Base-by-base conservation (phyloP, 108 stramenopile genomes). In the Fragilaria radians region DNA sequence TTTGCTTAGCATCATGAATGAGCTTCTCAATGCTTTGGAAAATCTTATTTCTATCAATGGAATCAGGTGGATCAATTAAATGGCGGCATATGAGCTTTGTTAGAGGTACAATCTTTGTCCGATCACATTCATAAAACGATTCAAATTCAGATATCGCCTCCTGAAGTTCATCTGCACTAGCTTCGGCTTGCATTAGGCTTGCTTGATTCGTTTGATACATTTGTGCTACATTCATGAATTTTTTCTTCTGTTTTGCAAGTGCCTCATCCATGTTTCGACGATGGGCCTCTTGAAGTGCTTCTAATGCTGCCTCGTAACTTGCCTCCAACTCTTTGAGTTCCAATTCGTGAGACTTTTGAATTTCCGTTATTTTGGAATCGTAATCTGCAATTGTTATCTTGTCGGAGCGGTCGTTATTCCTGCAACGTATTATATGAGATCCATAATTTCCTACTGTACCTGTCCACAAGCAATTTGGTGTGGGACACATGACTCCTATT, bases 21-120 rank as follows among this genome's bases (percentile, higher is more conserved):
- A 61, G 56, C 4, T 17, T 36, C 18, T 54, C 24, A 11, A 69
- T 46, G 30, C 62, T 48, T 23, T 62, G 52, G 31, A 48, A 69
- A 9, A 69, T 69, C 49, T 36, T 62, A 46, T 62, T 68, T 7
- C 33, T 19, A 31, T 68, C 67, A 31, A 68, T 62, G 3, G 14
- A 18, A 28, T 54, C 4, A 7, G 67, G 67, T 46, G 52, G 61
- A 33, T 48, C 36, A 18, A 63, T 47, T 32, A 69, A 27, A 18
- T 62, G 4, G 9, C 62, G 18, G 23, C 53, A 69, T 18, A 69
- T 63, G 22, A 69, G 31, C 45, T 69, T 54, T 34, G 55, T 46
- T 9, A 69, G 28, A 22, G 47, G 1, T 7, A 69, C 61, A 28
- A 57, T 47, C 61, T 63, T 18, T 0, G 31, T 21, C 47, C 68